phyloP scores from a whole-genome alignment of 2,329 filamentous ascomycete genomes.

The Acephala macrosclerotiorum region DNA sequence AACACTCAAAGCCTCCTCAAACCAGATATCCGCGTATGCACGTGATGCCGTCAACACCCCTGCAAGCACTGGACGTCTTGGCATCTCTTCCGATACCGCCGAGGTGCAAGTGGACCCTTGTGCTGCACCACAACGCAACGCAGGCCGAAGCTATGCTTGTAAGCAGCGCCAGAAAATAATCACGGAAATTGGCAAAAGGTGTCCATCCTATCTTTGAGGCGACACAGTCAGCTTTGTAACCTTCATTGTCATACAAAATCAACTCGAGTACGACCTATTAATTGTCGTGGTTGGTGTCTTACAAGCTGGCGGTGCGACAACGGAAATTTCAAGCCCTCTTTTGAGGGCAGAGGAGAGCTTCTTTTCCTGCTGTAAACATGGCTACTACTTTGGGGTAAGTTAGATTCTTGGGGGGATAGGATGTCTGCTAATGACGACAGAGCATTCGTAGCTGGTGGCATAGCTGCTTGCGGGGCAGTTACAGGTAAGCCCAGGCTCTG shows the following conservation, averaged over 20 bases:
- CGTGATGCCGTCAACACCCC: background rate
- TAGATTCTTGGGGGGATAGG: background rate
- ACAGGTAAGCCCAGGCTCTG: background rate
- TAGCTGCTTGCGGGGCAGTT: slow-evolving; percentile 83
- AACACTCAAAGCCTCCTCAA: too few relatives aligned
- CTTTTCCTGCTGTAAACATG: slow-evolving; percentile 48
- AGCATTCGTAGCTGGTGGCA: slow-evolving; percentile 93
- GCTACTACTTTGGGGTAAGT: slow-evolving; percentile 60
- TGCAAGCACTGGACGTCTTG: background rate
- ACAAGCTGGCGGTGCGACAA: slow-evolving; percentile 30
- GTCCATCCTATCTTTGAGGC: slow-evolving; percentile 7
- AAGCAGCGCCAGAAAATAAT: slow-evolving; percentile 17
- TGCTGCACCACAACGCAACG: background rate
- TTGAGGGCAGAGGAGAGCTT: slow-evolving; percentile 34
- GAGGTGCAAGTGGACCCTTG: background rate
- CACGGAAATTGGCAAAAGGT: slow-evolving; percentile 6
- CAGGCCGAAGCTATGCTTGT: slow-evolving; percentile 1
- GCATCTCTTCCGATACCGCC: background rate
- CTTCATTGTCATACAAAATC: background rate
- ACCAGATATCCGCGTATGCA: background rate
- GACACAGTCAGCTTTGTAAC: slow-evolving; percentile 22
- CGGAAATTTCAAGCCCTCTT: slow-evolving; percentile 21
- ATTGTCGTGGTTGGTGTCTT: slow-evolving; percentile 4
- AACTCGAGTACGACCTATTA: slow-evolving; percentile 2
- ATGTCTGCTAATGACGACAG: slow-evolving; percentile 47